Percentiles rank a stretch among this genome's conserved stretches.
phyloP scores from a whole-genome alignment of 164 flowering plant species.

The Umbilicus rupestris region DNA sequence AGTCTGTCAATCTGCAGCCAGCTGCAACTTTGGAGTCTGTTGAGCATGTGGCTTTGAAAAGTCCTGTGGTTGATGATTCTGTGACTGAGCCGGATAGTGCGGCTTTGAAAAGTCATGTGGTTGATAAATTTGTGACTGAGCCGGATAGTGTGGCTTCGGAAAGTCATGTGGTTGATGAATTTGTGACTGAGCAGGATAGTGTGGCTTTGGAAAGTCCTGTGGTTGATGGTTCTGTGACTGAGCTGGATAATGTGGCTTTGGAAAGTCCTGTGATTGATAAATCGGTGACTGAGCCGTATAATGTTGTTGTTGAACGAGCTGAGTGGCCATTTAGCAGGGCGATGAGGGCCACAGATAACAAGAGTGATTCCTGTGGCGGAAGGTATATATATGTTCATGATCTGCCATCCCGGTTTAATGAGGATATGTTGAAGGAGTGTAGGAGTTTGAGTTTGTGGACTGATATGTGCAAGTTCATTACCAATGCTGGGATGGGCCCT shows the following conservation, averaged over 20 bases:
- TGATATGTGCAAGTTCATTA: constrained; percentile 79
- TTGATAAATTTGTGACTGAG: too few relatives aligned
- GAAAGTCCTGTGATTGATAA: background rate
- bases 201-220: too few relatives aligned
- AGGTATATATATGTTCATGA: constrained; percentile 87
- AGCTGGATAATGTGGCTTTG: background rate
- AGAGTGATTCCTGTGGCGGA: constrained; percentile 89
- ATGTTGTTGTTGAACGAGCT: background rate
- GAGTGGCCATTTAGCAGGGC: constrained; percentile 42
- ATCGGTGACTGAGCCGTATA: background rate
- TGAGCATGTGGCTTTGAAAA: background rate
- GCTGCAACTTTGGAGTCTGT: background rate
- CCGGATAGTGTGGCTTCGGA: background rate
- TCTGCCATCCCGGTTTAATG: constrained; percentile 75
- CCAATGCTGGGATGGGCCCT: constrained; percentile 83
- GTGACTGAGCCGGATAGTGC: background rate
- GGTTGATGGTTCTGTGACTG: background rate
- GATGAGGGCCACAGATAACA: constrained; percentile 59
- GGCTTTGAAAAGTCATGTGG: background rate
- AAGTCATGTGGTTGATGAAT: background rate
- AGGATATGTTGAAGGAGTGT: constrained; percentile 83
- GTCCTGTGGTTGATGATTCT: background rate
- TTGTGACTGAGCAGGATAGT: too few relatives aligned
- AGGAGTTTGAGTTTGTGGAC: constrained; percentile 69
- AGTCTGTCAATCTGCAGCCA: constrained; percentile 2